These are phyloP conservation scores for Chloris gayana DNA, from an alignment of 176 grass and related monocot genomes.

Conservation along the genomic window DNA sequence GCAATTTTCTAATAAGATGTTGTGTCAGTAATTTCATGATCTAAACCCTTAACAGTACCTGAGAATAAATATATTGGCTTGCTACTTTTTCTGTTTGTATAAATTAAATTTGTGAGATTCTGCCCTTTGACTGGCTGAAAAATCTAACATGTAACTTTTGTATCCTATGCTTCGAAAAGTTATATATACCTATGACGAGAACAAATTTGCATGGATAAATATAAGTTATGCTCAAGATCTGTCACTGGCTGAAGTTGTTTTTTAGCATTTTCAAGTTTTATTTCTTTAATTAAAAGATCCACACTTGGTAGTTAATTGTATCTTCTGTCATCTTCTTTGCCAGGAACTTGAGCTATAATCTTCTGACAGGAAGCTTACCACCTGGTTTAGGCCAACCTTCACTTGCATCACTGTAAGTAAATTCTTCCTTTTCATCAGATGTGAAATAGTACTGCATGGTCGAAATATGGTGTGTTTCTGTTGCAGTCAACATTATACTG, in stretches of 20 bases:
- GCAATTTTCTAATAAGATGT: not conserved
- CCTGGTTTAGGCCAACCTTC: conserved; percentile 80
- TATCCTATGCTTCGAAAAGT: not conserved
- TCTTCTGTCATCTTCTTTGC: conserved; percentile 32
- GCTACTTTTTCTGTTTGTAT: not conserved
- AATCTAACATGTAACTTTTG: not conserved
- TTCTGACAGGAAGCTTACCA: conserved; percentile 79
- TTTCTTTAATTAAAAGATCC: conserved; percentile 17
- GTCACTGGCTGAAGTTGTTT: not conserved
- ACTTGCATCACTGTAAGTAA: conserved; percentile 74
- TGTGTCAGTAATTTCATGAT: not conserved
- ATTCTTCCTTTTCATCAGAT: conserved; percentile 8
- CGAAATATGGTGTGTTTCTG: not conserved
- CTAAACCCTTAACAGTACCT: not conserved
- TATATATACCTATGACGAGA: not conserved
- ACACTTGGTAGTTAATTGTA: conserved; percentile 2
- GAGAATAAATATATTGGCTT: not conserved
- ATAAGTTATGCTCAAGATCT: not conserved
- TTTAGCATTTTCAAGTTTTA: conserved; percentile 5
- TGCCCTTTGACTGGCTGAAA: not conserved
- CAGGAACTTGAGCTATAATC: conserved; percentile 99
- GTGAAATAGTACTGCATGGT: not conserved
- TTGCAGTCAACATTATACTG: not conserved
- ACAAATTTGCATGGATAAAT: not conserved
- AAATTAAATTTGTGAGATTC: not conserved